A percentile compares a stretch with the other conserved stretches of the same genome.
phyloP scores from a whole-genome alignment of 345 rosid genomes.

The Lepidium africanum region DNA sequence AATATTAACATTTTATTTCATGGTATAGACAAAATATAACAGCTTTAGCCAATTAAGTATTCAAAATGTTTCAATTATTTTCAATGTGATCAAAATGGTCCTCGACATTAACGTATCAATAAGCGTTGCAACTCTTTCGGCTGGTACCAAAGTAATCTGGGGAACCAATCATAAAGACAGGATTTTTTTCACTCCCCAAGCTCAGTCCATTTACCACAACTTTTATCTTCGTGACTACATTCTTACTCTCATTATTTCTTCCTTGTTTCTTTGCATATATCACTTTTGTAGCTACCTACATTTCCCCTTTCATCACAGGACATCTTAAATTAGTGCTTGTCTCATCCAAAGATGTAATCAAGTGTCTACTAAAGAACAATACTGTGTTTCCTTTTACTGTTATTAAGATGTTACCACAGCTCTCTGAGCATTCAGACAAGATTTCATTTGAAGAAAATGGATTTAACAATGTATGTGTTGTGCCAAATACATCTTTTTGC shows the following conservation, averaged over 20 bases:
- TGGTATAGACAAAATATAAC: neutral
- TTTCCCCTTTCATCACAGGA: slow-evolving; percentile 64
- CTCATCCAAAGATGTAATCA: slow-evolving; percentile 38
- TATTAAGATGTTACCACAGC: too few relatives aligned
- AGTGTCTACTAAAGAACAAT: slow-evolving; percentile 58
- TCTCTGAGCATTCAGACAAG: too few relatives aligned
- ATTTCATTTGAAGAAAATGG: too few relatives aligned
- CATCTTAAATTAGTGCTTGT: slow-evolving; percentile 73
- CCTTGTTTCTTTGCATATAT: slow-evolving; percentile 37
- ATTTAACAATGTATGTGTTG: too few relatives aligned
- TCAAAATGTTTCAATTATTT: neutral
- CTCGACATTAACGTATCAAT: slow-evolving; percentile 25
- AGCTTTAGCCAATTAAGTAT: neutral
- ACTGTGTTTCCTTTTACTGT: too few relatives aligned
- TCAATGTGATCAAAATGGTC: neutral
- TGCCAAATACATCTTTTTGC: too few relatives aligned
- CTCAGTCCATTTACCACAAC: slow-evolving; percentile 68
- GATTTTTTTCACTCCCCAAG: slow-evolving; percentile 78
- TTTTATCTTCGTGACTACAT: slow-evolving; percentile 73
- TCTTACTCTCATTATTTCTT: slow-evolving; percentile 20
- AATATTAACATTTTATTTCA: neutral
- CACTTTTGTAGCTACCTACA: slow-evolving; percentile 60
- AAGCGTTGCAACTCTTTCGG: slow-evolving; percentile 74
- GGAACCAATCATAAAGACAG: slow-evolving; percentile 81
- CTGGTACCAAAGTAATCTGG: slow-evolving; percentile 87